Base-by-base conservation (phyloP, 495 filamentous ascomycete species). In the Glarea lozoyensis region DNA sequence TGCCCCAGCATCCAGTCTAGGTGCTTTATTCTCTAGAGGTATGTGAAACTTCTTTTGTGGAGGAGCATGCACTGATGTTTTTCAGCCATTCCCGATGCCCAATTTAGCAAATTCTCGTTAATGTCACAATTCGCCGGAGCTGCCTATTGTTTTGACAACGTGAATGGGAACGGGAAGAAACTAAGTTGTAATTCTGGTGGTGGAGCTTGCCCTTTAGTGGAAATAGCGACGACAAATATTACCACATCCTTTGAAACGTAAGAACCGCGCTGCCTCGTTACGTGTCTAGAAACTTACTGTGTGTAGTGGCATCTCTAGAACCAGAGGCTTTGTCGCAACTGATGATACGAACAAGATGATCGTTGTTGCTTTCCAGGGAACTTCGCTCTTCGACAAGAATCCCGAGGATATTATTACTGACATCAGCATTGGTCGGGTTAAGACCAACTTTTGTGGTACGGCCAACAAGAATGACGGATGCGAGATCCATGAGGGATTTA, bases 341-440 rank as follows among this genome's bases (percentile, higher is more conserved):
- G 87, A 92, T 60, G 54, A 60, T 21, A 79, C 72, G 18, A 77
- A 75, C 48, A 44, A 66, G 18, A 50, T 76, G 10, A 79, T 89
- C 37, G 71, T 90, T 23, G 60, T 87, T 27, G 69, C 81, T n/a
- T 81, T 89, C 63, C 77, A 82, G 25, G 87, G 87, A 45, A 74
- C 72, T 18, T 49, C 65, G 10, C 75, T 75, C 13, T n/a, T n/a
- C n/a, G 19, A 81, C 32, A 62, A 64, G 21, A 89, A 81, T 58
- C 88, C 73, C 72, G 64, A 86, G 39, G 65, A 77, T 36, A 16
- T 50, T 20, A 16, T 45, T 1, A 50, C 47, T 17, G 72, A 90
- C 57, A 59, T 72, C 49, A 66, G 73, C 47, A 65, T 76, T 50
- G 47, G 31, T 33, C 41, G 53, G 13, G 29, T 19, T 49, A 55